Conservation (phyloP, 345 rosid genomes). For the Populus alba region DNA sequence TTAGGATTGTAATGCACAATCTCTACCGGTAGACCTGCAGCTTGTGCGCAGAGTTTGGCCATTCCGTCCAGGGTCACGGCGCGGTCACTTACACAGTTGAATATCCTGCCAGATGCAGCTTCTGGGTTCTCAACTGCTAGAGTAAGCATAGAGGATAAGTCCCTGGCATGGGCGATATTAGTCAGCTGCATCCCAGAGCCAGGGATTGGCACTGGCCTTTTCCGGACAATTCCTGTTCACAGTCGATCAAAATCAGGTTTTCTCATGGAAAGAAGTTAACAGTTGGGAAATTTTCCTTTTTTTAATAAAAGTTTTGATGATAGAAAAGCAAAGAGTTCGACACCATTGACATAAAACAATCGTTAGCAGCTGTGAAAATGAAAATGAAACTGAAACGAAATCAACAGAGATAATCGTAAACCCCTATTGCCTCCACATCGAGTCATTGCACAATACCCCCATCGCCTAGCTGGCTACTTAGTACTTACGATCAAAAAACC, state of each 20-base stretch:
- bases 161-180: slow-evolving; percentile 74
- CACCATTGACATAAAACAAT: background rate
- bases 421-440: background rate
- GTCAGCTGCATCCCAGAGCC: slow-evolving; percentile 94
- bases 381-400: background rate
- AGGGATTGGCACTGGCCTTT: slow-evolving; percentile 85
- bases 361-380: background rate
- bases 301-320: too few species aligned
- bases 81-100: slow-evolving; percentile 86
- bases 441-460: background rate
- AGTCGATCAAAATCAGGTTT: background rate
- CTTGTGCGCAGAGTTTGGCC: slow-evolving; percentile 89
- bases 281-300: background rate
- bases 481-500: slow-evolving; percentile 91
- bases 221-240: slow-evolving; percentile 71
- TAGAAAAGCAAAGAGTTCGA: too few species aligned
- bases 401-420: background rate
- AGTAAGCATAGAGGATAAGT: slow-evolving; percentile 86
- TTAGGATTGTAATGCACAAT: slow-evolving; percentile 93
- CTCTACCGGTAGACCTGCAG: slow-evolving; percentile 67
- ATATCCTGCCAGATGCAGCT: slow-evolving; percentile 65
- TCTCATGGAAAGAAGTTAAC: background rate
- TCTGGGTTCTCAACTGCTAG: slow-evolving; percentile 67
- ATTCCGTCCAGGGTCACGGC: slow-evolving; percentile 92
- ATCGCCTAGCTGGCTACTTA: background rate